Percentiles rank a stretch among this genome's conserved stretches.
Evolutionary conservation across 1,284 basidiomycete species (phyloP).

Genomic region (Pholiota adiposa): DNA sequence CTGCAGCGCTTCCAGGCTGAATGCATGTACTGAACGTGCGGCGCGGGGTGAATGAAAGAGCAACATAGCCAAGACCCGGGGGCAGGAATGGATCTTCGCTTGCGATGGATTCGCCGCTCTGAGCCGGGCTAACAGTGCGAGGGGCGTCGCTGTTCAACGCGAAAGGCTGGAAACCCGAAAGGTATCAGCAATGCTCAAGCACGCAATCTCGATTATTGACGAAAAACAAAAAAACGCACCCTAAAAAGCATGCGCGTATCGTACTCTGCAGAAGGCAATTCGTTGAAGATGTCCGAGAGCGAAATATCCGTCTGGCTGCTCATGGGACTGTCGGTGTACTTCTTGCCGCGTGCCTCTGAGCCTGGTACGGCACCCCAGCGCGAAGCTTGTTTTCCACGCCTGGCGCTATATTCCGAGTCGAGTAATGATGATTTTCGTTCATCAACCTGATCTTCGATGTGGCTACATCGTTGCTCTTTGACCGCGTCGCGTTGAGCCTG

Average conservation of each 20-base stretch:
- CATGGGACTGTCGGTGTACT: neutral
- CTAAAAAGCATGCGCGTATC: neutral
- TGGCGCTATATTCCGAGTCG: neutral
- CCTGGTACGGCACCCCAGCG: neutral
- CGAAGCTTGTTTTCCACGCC: neutral
- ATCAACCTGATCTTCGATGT: too few relatives aligned
- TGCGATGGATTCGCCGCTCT: neutral
- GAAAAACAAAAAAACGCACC: neutral
- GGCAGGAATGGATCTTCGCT: neutral
- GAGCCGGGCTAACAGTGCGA: neutral
- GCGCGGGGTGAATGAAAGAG: neutral
- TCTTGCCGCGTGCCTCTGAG: neutral
- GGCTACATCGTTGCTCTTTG: too few relatives aligned
- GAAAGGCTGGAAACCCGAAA: neutral
- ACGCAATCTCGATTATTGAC: neutral
- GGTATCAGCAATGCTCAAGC: neutral
- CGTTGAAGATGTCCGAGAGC: neutral
- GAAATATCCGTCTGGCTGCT: neutral
- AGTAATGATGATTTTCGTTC: too few relatives aligned
- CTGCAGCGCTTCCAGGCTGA: constrained; percentile 3
- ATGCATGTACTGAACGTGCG: neutral
- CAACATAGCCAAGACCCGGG: neutral
- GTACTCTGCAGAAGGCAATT: neutral
- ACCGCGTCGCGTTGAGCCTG: too few relatives aligned
- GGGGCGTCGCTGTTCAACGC: neutral